Conservation (phyloP, 768 basidiomycete species). For the Trametes sanguinea region DNA sequence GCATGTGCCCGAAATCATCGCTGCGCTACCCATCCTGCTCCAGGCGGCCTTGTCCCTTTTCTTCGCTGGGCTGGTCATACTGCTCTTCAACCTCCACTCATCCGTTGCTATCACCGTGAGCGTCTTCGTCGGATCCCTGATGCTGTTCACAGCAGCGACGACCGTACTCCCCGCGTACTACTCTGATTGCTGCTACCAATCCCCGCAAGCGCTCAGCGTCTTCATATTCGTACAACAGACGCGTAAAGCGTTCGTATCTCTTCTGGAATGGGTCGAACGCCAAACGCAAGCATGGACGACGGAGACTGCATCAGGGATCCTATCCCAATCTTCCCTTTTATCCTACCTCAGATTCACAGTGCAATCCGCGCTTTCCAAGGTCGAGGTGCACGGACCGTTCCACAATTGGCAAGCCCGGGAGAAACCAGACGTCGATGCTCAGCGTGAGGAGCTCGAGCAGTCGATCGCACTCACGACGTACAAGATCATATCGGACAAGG, state of each 20-base stretch:
- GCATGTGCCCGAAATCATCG: conserved; percentile 27
- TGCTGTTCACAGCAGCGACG: conserved; percentile 6
- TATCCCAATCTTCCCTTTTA: neutral
- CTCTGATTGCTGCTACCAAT: conserved; percentile 20
- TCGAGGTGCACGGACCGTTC: neutral
- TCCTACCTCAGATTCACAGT: neutral
- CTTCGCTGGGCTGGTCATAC: conserved; percentile 13
- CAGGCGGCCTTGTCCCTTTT: conserved; percentile 22
- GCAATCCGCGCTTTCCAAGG: neutral
- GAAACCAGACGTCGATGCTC: conserved; percentile 4
- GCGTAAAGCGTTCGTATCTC: too few relatives aligned
- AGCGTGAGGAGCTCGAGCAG: conserved; percentile 9
- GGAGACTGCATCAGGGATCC: neutral
- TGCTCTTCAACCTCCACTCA: conserved; percentile 5
- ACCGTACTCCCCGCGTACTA: conserved; percentile 9
- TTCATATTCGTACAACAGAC: too few relatives aligned
- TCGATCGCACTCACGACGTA: conserved; percentile 11
- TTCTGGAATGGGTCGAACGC: neutral
- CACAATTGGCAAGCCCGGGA: conserved; percentile 11
- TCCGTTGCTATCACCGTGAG: conserved; percentile 3
- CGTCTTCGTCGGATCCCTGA: neutral
- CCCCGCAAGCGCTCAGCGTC: conserved; percentile 18
- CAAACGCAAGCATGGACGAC: neutral
- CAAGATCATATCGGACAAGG: conserved; percentile 3
- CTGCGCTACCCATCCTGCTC: conserved; percentile 26